Evolutionary conservation across 345 rosid species (phyloP).

Genomic region (Schrenkiella parvula): DNA sequence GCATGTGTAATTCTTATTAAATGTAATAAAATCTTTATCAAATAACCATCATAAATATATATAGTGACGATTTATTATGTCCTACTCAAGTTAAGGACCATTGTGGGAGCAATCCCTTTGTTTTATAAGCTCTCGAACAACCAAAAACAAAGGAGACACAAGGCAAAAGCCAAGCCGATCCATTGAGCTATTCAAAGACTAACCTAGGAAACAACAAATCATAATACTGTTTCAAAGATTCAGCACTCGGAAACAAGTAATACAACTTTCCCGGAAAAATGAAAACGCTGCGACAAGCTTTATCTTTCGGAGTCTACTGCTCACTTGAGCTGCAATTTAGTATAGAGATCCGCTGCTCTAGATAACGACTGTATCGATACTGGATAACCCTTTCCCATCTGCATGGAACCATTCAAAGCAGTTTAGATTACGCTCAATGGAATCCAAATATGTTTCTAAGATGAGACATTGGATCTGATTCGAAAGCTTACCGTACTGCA

Average conservation of each 20-base stretch:
- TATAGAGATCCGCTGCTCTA: conserved; percentile 79
- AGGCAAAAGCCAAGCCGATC: background rate
- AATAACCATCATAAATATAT: background rate
- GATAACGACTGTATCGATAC: conserved; percentile 89
- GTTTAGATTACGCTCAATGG: background rate
- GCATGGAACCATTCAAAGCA: conserved; percentile 25
- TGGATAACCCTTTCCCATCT: conserved; percentile 88
- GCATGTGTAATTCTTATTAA: background rate
- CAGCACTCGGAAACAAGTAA: background rate
- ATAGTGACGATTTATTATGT: background rate
- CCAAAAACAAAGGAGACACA: background rate
- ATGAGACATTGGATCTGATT: conserved; percentile 2
- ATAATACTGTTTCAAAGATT: conserved; percentile 3
- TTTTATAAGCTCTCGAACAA: conserved; percentile 1
- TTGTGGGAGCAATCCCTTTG: background rate
- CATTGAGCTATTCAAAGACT: background rate
- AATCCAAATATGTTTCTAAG: background rate
- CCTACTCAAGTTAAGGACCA: background rate
- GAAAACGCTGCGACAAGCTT: background rate
- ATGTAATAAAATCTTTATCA: background rate
- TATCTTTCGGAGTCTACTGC: background rate
- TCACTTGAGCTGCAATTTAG: conserved; percentile 50
- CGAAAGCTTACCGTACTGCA: conserved; percentile 72
- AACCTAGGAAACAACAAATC: conserved; percentile 16
- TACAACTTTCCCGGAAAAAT: background rate